Base-by-base conservation (phyloP, 441 rosid genomes). In the Geranium incanum region DNA sequence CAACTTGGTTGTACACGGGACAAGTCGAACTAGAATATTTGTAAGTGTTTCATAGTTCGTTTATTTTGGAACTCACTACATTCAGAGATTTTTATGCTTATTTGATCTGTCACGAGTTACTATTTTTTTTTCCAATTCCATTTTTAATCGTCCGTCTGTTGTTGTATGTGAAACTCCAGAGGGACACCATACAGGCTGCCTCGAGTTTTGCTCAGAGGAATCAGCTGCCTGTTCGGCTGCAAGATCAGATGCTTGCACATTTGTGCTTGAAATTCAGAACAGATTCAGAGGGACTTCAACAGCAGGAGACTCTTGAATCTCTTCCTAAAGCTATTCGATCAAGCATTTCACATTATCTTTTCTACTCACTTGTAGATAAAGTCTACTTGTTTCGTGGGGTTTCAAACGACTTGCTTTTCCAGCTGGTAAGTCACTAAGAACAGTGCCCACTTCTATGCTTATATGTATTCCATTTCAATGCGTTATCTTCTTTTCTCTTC, bases 211-310 rank as follows among this genome's bases (percentile, higher is more conserved):
- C 89, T 8, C 86, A 79, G 0, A 87, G 98, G 84, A 93, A 93
- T 78, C 91, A 79, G 28, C 72, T 93, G 28, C 98, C 97, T 3
- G 72, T 80, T 72, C 87, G 97, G 18, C 73, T 93, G 68, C 90
- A 89, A 84, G 98, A 93, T 72, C 98, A 93, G 78, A 93, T 93
- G 94, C 85, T 93, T 18, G 96, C 94, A 70, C 96, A 93, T 83
- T 79, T 93, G 78, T 85, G 86, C 75, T 84, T 93, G 81, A 89
- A 81, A 82, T 84, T 83, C 77, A 87, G 96, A 83, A 86, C 98
- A 5, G 88, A 89, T 78, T 85, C 95, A 15, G 97, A 91, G 73
- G 98, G 98, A 37, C 71, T 93, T 77, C 98, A 87, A 79, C 98
- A 93, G 76, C 98, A 93, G 81, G 98, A 93, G 79, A 87, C 81